These are phyloP conservation scores for Rhododendron griersonianum DNA, from an alignment of 148 eudicot genomes.

Conservation along the genomic window DNA sequence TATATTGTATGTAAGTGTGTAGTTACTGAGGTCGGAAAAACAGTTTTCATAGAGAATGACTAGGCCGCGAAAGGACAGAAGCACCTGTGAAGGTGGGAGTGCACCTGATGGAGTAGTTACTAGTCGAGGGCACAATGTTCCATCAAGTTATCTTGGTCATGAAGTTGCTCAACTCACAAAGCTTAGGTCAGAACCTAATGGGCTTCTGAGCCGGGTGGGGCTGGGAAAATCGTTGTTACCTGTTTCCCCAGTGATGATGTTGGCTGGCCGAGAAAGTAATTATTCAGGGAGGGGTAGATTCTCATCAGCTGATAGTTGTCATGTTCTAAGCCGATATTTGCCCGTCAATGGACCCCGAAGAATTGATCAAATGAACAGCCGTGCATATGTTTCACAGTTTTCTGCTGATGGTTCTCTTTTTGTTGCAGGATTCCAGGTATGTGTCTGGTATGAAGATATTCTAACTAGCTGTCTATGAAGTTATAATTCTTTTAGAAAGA, in stretches of 20 bases:
- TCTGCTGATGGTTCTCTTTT: conserved; percentile 79
- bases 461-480: neutral
- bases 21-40: neutral
- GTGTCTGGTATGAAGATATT: neutral
- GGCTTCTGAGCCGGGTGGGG: conserved; percentile 28
- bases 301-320: conserved; percentile 57
- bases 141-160: conserved; percentile 38
- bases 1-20: neutral
- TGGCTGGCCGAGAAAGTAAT: conserved; percentile 81
- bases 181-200: conserved; percentile 61
- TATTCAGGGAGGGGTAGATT: conserved; percentile 66
- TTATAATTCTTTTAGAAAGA: neutral
- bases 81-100: conserved; percentile 11
- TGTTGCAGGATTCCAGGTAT: conserved; percentile 89
- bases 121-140: neutral
- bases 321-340: conserved; percentile 65
- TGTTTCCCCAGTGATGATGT: conserved; percentile 58
- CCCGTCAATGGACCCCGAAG: conserved; percentile 63
- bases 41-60: conserved; percentile 25
- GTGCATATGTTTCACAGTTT: conserved; percentile 87
- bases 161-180: conserved; percentile 77
- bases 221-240: conserved; percentile 31
- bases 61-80: conserved; percentile 16
- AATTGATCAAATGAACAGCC: conserved; percentile 59
- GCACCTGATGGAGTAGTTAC: conserved; percentile 18